Base-by-base conservation (phyloP, 176 grass and related monocot species). In the Avena atlantica region DNA sequence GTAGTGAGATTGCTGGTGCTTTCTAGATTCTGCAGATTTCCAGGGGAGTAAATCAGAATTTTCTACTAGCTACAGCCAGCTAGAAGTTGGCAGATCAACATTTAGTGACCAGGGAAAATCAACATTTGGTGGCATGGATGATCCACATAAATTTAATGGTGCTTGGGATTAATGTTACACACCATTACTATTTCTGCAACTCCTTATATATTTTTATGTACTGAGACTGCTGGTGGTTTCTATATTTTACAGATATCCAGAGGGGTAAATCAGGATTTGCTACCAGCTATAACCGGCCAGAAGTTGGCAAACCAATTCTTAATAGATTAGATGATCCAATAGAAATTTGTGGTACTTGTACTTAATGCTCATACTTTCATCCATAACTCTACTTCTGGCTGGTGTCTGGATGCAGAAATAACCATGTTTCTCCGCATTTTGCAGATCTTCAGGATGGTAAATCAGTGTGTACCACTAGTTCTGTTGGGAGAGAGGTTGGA, bases 191-290 rank as follows among this genome's bases (percentile, higher is more conserved):
- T 51, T 53, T 71, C 48, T 82, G 5, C 56, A 78, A 23, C 17
- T 37, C 23, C 11, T 82, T 55, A 23, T 82, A 5, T 60, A 31
- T 63, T 60, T 74, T 53, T 57, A 48, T 9, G 20, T 36, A 76
- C 2, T 55, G 73, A 76, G 73, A 53, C 49, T 53, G 53, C 80
- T 84, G 53, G 21, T 61, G 24, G 10, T 47, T 84, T 84, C 55
- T 9, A 61, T 69, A 74, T 86, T 83, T 83, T 87, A 58, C 84
- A 90, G 74, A 83, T 87, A 48, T 49, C 10, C 74, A 87, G 2
- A 79, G 47, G 74, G 45, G 17, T 64, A 49, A 82, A 48, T 78
- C 83, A 37, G 57, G 48, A 62, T 85, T 48, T 9, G 8, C 55
- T 74, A 47, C 65, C 12, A 83, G 51, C 10, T 72, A 37, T 57